Evolutionary conservation across 768 basidiomycete species (phyloP).

Genomic region (Podaxis carcinomalis): DNA sequence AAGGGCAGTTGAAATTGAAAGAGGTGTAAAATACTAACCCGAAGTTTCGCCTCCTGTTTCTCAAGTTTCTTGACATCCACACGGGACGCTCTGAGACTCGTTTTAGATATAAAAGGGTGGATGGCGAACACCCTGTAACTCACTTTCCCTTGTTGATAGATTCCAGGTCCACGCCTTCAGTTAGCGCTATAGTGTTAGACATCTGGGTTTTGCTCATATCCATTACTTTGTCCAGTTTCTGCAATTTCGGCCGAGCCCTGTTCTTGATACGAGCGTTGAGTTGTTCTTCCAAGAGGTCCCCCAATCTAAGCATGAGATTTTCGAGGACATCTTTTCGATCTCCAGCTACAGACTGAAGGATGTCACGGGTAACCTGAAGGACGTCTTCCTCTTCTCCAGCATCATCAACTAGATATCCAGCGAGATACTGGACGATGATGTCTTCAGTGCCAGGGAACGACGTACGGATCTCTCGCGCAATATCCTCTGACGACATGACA

Average conservation of each 20-base stretch:
- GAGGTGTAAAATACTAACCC: conserved; percentile 36
- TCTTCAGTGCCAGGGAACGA: conserved; percentile 78
- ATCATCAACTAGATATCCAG: conserved; percentile 87
- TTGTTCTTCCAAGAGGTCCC: conserved; percentile 60
- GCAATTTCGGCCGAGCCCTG: conserved; percentile 59
- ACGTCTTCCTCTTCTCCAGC: conserved; percentile 87
- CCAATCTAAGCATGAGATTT: conserved; percentile 62
- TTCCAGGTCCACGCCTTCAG: conserved; percentile 84
- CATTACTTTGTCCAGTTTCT: conserved; percentile 82
- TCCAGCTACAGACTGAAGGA: conserved; percentile 76
- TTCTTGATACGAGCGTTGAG: conserved; percentile 54
- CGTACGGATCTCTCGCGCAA: conserved; percentile 73
- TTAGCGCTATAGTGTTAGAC: conserved; percentile 74
- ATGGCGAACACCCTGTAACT: conserved; percentile 16
- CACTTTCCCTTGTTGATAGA: conserved; percentile 95
- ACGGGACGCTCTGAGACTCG: conserved; percentile 58
- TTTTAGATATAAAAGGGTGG: conserved; percentile 14
- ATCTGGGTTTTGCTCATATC: conserved; percentile 82
- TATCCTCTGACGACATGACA: conserved; percentile 65
- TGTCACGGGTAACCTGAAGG: conserved; percentile 66
- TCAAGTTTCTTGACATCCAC: conserved; percentile 95
- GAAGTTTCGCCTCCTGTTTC: conserved; percentile 95
- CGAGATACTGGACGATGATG: conserved; percentile 78
- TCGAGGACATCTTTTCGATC: conserved; percentile 54
- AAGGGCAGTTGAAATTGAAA: neutral